These are phyloP conservation scores for Globisporangium cederbergense DNA, from an alignment of 352 stramenopile species.

Conservation along the genomic window DNA sequence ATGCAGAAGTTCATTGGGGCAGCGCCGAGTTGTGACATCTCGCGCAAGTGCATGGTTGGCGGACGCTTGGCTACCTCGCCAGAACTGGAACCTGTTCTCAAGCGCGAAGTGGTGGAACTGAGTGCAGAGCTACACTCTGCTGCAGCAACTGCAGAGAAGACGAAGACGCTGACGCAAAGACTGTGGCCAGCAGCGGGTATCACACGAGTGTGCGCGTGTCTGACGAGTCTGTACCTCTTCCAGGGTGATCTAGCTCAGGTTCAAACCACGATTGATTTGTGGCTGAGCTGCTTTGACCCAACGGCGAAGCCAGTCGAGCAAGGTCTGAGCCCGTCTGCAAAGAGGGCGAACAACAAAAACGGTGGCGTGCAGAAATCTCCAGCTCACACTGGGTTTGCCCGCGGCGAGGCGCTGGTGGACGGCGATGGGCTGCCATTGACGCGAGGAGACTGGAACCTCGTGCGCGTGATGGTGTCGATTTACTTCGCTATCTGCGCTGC, in stretches of 20 bases:
- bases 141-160: constrained; percentile 62
- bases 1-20: constrained; percentile 72
- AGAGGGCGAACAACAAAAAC: constrained; percentile 23
- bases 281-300: constrained; percentile 79
- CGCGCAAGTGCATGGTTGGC: constrained; percentile 68
- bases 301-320: constrained; percentile 46
- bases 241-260: constrained; percentile 64
- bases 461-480: constrained; percentile 72
- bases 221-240: constrained; percentile 72
- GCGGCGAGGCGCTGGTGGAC: constrained; percentile 70
- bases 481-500: constrained; percentile 72
- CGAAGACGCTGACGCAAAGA: constrained; percentile 44
- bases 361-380: constrained; percentile 17
- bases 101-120: constrained; percentile 64
- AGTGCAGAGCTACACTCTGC: constrained; percentile 59
- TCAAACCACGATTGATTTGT: constrained; percentile 47
- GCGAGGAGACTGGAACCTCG: constrained; percentile 77
- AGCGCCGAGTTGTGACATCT: constrained; percentile 66
- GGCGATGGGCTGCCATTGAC: constrained; percentile 78
- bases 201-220: constrained; percentile 72
- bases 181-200: constrained; percentile 80
- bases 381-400: constrained; percentile 37
- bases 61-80: constrained; percentile 54
- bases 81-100: constrained; percentile 62
- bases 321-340: constrained; percentile 23